Base-by-base conservation (phyloP, 2,329 filamentous ascomycete species). In the Epichloe sp. region DNA sequence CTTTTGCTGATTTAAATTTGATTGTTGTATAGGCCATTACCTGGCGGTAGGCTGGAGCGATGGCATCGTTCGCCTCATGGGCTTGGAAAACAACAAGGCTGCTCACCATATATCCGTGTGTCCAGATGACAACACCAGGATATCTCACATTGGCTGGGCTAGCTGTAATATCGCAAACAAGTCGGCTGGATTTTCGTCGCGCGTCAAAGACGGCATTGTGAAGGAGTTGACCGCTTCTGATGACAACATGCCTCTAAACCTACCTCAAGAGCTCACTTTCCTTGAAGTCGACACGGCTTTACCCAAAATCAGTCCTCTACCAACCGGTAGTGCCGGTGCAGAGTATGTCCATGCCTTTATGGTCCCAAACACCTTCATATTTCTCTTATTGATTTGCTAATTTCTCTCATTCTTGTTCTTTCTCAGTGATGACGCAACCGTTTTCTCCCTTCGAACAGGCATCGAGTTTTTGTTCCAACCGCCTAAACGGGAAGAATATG, bases 21-120 rank as follows among this genome's bases (percentile, higher is more conserved):
- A 10, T 14, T 21, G 8, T 17, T n/a, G 5, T 53, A 15, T 5
- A 85, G 83, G 85, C 8, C 84, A 87, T 55, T 81, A 88, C 42
- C 76, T 96, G 50, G 88, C 88, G 14, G 80, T 93, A 14, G 88
- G 82, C 44, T 95, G 88, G 82, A 88, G 79, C 58, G 88, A 95
- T 70, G 86, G 86, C 31, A 78, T 79, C 6, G 79, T 93, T 19
- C 82, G 88, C 52, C 70, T 95, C 37, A 78, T 91, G 64, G 86
- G 85, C 54, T 70, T 88, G 21, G 88, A 93, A 64, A 90, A 81
- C 59, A 86, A 82, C 65, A 95, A 91, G 67, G 79, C 85, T 12
- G 81, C 89, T 19, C 85, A 93, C 64, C 80, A 85, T 60, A 83
- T 87, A 60, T 68, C 68, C 15, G 69, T 82, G 50, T 73, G 70